Conservation (phyloP, 495 filamentous ascomycete genomes). For the Amphirosellinia nigrospora region DNA sequence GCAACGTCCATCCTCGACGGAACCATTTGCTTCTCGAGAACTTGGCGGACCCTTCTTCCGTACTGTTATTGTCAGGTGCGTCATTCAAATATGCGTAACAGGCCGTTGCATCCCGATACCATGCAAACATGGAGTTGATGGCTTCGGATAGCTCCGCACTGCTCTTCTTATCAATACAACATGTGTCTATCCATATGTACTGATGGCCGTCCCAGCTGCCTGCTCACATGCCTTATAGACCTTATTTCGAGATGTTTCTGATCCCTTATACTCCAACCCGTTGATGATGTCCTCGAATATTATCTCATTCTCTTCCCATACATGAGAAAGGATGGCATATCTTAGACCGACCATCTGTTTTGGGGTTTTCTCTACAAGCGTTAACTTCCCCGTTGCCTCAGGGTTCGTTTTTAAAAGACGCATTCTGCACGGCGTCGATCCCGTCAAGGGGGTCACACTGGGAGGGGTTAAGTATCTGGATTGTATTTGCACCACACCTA, state of each 20-base stretch:
- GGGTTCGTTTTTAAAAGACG: slow-evolving; percentile 11
- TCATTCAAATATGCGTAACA: slow-evolving; percentile 27
- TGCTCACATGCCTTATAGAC: slow-evolving; percentile 43
- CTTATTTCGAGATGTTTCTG: slow-evolving; percentile 33
- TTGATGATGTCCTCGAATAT: slow-evolving; percentile 38
- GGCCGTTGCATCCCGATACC: slow-evolving; percentile 34
- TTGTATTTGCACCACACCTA: not conserved
- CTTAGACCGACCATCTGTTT: slow-evolving; percentile 28
- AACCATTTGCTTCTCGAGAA: slow-evolving; percentile 19
- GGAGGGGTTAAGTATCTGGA: not conserved
- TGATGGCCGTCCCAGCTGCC: slow-evolving; percentile 33
- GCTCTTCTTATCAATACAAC: slow-evolving; percentile 54
- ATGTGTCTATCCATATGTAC: slow-evolving; percentile 56
- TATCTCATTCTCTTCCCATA: slow-evolving; percentile 43
- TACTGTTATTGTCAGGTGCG: slow-evolving; percentile 1
- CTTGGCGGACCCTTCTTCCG: not conserved
- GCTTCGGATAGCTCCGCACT: slow-evolving; percentile 52
- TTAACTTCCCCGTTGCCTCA: not conserved
- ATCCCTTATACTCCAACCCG: slow-evolving; percentile 10
- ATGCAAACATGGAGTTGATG: slow-evolving; percentile 57
- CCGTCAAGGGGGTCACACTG: not conserved
- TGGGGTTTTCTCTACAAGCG: slow-evolving; percentile 2
- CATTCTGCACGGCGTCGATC: slow-evolving; percentile 18
- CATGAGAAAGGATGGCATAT: slow-evolving; percentile 48
- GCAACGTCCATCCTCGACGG: slow-evolving; percentile 38